Evolutionary conservation across 306 rosid genomes (phyloP).

Genomic region (Lathyrus tuberosus): DNA sequence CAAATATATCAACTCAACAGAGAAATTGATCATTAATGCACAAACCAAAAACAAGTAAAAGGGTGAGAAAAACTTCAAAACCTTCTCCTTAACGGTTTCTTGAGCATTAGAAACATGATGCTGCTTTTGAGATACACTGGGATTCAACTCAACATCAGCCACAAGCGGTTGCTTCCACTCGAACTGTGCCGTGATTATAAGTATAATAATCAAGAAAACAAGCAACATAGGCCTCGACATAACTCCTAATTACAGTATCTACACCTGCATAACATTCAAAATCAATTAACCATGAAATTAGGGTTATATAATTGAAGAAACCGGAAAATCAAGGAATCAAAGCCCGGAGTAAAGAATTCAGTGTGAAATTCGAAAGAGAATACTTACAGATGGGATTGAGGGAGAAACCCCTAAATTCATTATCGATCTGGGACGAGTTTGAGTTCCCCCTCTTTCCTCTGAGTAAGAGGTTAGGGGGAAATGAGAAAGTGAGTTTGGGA

Average conservation of each 20-base stretch:
- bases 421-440: slow-evolving; percentile 34
- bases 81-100: slow-evolving; percentile 85
- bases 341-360: not conserved
- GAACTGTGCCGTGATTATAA: slow-evolving; percentile 87
- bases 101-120: slow-evolving; percentile 60
- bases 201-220: slow-evolving; percentile 73
- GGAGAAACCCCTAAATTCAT: slow-evolving; percentile 56
- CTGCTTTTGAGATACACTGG: slow-evolving; percentile 62
- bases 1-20: slow-evolving; percentile 1
- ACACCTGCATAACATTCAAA: slow-evolving; percentile 49
- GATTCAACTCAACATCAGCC: slow-evolving; percentile 59
- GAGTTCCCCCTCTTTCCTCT: not conserved
- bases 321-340: not conserved
- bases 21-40: not conserved
- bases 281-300: slow-evolving; percentile 8
- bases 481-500: not conserved
- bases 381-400: slow-evolving; percentile 49
- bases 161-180: slow-evolving; percentile 89
- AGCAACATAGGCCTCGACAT: slow-evolving; percentile 90
- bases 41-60: not conserved
- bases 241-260: slow-evolving; percentile 41
- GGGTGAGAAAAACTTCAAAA: slow-evolving; percentile 36
- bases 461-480: slow-evolving; percentile 29
- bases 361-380: not conserved
- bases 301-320: slow-evolving; percentile 26